These are phyloP conservation scores for Eucalyptus pauciflora DNA, from an alignment of 345 rosid genomes.

Conservation along the genomic window DNA sequence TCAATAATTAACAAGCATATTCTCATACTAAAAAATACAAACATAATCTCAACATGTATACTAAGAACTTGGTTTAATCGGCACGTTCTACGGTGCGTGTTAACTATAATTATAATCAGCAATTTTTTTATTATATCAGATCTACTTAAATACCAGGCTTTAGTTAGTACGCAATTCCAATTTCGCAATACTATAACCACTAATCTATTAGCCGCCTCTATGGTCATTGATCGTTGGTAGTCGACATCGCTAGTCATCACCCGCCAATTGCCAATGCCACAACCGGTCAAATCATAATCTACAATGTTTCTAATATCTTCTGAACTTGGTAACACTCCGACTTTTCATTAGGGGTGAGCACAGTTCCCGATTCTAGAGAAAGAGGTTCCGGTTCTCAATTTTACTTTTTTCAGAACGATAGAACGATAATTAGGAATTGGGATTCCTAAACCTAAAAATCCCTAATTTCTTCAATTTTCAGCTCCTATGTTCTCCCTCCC, in stretches of 20 bases:
- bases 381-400: accelerated
- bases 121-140: background rate
- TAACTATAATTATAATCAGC: background rate
- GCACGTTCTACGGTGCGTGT: background rate
- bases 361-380: too few species aligned
- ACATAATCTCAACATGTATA: background rate
- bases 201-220: background rate
- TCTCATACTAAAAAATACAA: background rate
- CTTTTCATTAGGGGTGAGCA: background rate
- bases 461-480: too few species aligned
- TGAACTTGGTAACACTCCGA: background rate
- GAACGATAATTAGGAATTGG: accelerated
- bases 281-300: background rate
- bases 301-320: background rate
- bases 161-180: background rate
- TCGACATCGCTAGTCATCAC: background rate
- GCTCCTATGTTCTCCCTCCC: too few species aligned
- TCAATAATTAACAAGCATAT: background rate
- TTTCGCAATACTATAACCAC: background rate
- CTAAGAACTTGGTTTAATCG: background rate
- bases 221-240: background rate
- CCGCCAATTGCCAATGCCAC: background rate
- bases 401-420: accelerated
- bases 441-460: too few species aligned
- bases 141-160: background rate